Conservation (phyloP, 2,329 filamentous ascomycete genomes). For the Curvularia spicifera region DNA sequence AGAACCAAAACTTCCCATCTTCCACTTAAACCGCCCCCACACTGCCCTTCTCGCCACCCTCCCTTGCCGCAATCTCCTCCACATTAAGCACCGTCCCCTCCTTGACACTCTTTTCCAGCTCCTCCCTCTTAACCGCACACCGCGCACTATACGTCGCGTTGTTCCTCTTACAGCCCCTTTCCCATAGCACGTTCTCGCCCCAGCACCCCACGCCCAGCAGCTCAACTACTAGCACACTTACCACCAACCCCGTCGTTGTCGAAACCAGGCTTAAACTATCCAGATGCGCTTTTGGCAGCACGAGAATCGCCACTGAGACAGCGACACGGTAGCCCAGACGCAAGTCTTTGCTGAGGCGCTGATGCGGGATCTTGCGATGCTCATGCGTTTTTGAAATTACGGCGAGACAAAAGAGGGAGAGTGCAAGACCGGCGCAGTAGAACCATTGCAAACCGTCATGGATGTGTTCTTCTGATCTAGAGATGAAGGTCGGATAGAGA, state of each 20-base stretch:
- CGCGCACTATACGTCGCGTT: conserved; percentile 42
- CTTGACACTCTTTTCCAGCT: conserved; percentile 38
- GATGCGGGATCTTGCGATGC: conserved; percentile 60
- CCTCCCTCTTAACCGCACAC: conserved; percentile 40
- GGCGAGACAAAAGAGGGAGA: conserved; percentile 62
- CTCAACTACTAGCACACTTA: conserved; percentile 46
- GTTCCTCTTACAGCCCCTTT: conserved; percentile 28
- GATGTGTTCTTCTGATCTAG: conserved; percentile 60
- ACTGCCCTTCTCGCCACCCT: conserved; percentile 34
- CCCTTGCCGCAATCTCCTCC: conserved; percentile 43
- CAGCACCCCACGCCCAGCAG: conserved; percentile 42
- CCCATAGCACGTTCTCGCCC: conserved; percentile 39
- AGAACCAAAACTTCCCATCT: too few relatives aligned
- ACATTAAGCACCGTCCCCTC: conserved; percentile 43
- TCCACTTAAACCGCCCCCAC: conserved; percentile 12
- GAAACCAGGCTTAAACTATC: conserved; percentile 49
- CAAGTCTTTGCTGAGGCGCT: conserved; percentile 59
- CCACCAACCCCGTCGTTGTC: conserved; percentile 49
- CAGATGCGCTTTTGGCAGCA: conserved; percentile 59
- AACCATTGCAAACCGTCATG: conserved; percentile 64
- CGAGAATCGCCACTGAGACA: conserved; percentile 61
- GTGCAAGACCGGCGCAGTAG: conserved; percentile 67
- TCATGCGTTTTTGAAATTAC: conserved; percentile 63
- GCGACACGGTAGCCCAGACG: conserved; percentile 60
- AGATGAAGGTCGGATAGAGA: conserved; percentile 60